phyloP scores from a whole-genome alignment of 805 yeast species.

The Myxozyma mucilagina region DNA sequence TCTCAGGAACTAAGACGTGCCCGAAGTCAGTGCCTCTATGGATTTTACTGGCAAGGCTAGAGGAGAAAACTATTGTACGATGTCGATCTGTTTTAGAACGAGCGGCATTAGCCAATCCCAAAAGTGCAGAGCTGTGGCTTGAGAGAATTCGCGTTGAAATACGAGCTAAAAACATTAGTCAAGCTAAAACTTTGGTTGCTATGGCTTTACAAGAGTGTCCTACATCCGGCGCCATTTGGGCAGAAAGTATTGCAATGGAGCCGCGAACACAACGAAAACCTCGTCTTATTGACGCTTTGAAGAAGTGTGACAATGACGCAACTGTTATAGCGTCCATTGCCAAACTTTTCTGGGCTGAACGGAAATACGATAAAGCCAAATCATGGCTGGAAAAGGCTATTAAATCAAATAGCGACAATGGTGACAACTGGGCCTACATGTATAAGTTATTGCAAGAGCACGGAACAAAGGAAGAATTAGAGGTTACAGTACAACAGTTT shows the following conservation, averaged over 20 bases:
- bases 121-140: slow-evolving; percentile 55
- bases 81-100: slow-evolving; percentile 75
- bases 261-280: slow-evolving; percentile 52
- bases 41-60: slow-evolving; percentile 53
- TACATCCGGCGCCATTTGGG: slow-evolving; percentile 63
- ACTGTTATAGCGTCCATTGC: slow-evolving; percentile 66
- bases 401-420: slow-evolving; percentile 55
- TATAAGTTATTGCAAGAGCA: slow-evolving; percentile 47
- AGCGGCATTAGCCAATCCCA: slow-evolving; percentile 56
- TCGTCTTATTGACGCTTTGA: slow-evolving; percentile 71
- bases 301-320: slow-evolving; percentile 60
- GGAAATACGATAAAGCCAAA: slow-evolving; percentile 61
- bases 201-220: slow-evolving; percentile 64
- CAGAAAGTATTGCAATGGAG: slow-evolving; percentile 51
- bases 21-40: slow-evolving; percentile 54
- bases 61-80: slow-evolving; percentile 50
- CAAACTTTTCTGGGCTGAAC: slow-evolving; percentile 61
- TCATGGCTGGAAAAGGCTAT: slow-evolving; percentile 76
- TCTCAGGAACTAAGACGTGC: slow-evolving; percentile 52
- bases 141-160: slow-evolving; percentile 62
- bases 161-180: slow-evolving; percentile 48
- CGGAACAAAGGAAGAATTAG: slow-evolving; percentile 38
- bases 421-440: slow-evolving; percentile 75
- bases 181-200: slow-evolving; percentile 56
- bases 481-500: slow-evolving; percentile 44